Evolutionary conservation across 2,329 filamentous ascomycete species (phyloP).

Genomic region (Trichoderma sp.): DNA sequence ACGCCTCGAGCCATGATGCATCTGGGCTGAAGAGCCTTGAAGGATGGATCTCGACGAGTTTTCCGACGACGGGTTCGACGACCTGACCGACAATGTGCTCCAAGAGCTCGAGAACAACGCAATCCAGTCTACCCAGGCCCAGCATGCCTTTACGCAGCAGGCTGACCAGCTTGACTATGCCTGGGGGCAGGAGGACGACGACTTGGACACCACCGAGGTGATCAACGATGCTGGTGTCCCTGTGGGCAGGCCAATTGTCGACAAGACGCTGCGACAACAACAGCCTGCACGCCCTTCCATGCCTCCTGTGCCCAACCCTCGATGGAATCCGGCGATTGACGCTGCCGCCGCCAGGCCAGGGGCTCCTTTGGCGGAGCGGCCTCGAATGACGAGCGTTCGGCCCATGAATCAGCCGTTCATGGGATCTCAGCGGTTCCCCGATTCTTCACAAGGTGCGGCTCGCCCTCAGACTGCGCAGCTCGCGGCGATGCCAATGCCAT

Average conservation of each 20-base stretch:
- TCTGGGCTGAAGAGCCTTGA: conserved; percentile 29
- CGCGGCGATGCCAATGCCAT: conserved; percentile 39
- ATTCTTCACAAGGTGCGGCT: conserved; percentile 38
- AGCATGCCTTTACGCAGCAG: conserved; percentile 35
- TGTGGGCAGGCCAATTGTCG: conserved; percentile 43
- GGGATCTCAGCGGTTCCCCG: conserved; percentile 40
- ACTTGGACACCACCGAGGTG: conserved; percentile 62
- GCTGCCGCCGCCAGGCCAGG: conserved; percentile 32
- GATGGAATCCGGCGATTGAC: conserved; percentile 45
- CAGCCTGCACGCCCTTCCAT: conserved; percentile 36
- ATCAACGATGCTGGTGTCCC: conserved; percentile 52
- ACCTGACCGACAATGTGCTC: conserved; percentile 59
- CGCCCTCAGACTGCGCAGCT: conserved; percentile 49
- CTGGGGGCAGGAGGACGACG: conserved; percentile 60
- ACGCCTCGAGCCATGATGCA: conserved; percentile 29
- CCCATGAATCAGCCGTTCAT: conserved; percentile 34
- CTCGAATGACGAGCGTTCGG: conserved; percentile 30
- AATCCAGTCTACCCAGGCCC: conserved; percentile 62
- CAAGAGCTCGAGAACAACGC: conserved; percentile 67
- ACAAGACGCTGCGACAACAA: conserved; percentile 43
- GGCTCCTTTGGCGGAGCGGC: conserved; percentile 29
- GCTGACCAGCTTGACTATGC: conserved; percentile 44
- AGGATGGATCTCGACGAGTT: conserved; percentile 59
- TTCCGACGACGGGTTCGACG: conserved; percentile 66
- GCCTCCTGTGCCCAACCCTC: conserved; percentile 43